Evolutionary conservation across 306 rosid genomes (phyloP).

Genomic region (Lathyrus sativus): DNA sequence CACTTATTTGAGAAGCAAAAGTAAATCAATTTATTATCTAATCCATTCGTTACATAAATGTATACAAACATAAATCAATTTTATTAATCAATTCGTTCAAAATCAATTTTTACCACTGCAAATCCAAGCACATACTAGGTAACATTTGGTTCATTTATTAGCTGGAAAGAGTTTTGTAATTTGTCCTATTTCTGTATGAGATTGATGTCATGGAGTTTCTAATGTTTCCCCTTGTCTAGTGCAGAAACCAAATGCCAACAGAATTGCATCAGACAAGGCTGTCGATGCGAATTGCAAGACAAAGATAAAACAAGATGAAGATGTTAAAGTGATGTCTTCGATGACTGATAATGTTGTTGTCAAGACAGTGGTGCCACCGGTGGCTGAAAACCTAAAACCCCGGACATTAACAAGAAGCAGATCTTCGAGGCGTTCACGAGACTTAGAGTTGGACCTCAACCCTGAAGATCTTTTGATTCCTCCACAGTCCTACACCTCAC

Average conservation of each 20-base stretch:
- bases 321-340: conserved; percentile 38
- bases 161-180: conserved; percentile 17
- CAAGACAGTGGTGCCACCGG: conserved; percentile 43
- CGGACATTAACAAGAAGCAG: conserved; percentile 72
- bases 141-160: conserved; percentile 6
- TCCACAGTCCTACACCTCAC: conserved; percentile 68
- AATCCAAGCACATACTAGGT: background rate
- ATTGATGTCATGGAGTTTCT: background rate
- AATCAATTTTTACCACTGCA: background rate
- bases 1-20: background rate
- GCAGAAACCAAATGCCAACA: conserved; percentile 62
- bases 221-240: background rate
- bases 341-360: conserved; percentile 35
- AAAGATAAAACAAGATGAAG: conserved; percentile 47
- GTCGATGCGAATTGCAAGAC: conserved; percentile 38
- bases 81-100: background rate
- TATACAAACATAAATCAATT: background rate
- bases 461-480: conserved; percentile 56
- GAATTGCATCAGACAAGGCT: conserved; percentile 44
- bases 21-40: background rate
- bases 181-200: conserved; percentile 1
- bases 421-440: conserved; percentile 74
- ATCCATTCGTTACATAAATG: background rate
- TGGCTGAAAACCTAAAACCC: conserved; percentile 51
- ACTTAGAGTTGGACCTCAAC: conserved; percentile 73